These are phyloP conservation scores for Wickerhamiella occidentalis DNA, from an alignment of 805 yeast species.

Conservation along the genomic window DNA sequence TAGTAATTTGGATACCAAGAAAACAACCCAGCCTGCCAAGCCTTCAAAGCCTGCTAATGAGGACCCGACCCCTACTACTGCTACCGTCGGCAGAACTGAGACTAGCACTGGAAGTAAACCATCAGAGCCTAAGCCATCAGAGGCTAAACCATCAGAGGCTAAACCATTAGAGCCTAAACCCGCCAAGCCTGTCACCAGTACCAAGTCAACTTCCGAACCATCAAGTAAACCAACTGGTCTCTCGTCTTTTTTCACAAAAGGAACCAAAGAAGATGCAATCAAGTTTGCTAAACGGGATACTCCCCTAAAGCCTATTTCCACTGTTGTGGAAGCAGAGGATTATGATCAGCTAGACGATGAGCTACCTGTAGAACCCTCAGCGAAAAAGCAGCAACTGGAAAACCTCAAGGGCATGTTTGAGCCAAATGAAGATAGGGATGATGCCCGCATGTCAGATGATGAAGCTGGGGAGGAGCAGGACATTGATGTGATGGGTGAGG, in stretches of 20 bases:
- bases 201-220: background rate
- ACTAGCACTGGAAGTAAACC: too few relatives aligned
- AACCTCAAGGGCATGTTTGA: slow-evolving; percentile 5
- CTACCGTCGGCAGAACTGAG: too few relatives aligned
- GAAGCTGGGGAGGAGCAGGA: background rate
- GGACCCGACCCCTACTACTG: too few relatives aligned
- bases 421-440: background rate
- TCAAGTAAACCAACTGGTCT: background rate
- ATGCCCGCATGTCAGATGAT: background rate
- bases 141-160: too few relatives aligned
- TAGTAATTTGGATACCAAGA: too few relatives aligned
- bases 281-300: background rate
- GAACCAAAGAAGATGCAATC: slow-evolving; percentile 2
- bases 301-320: background rate
- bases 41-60: too few relatives aligned
- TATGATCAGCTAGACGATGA: background rate
- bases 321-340: background rate
- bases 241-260: background rate
- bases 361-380: background rate
- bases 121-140: too few relatives aligned
- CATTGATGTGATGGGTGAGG: background rate
- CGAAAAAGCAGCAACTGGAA: slow-evolving; percentile 4
- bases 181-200: background rate
- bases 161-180: too few relatives aligned
- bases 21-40: too few relatives aligned